phyloP scores from a whole-genome alignment of 768 basidiomycete genomes.

The Chalciporus piperatus region DNA sequence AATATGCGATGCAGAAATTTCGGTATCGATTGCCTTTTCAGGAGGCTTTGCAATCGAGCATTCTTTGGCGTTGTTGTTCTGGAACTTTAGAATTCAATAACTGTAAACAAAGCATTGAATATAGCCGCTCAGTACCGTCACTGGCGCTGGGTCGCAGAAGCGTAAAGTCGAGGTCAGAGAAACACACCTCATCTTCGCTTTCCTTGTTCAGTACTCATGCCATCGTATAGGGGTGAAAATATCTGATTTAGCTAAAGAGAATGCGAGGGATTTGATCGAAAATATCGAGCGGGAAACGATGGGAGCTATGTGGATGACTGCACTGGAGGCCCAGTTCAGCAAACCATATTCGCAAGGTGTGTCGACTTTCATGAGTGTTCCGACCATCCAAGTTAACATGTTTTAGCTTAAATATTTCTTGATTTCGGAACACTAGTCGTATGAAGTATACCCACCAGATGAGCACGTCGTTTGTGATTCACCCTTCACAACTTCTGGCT shows the following conservation, averaged over 20 bases:
- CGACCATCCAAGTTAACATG: not conserved
- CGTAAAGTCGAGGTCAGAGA: conserved; percentile 22
- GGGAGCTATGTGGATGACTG: conserved; percentile 49
- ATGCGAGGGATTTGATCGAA: conserved; percentile 10
- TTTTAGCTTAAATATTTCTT: conserved; percentile 57
- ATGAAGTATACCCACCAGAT: conserved; percentile 49
- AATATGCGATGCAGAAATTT: conserved; percentile 9
- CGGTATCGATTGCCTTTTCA: conserved; percentile 19
- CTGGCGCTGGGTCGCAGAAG: conserved; percentile 9
- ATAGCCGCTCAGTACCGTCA: not conserved
- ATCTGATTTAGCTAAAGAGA: not conserved
- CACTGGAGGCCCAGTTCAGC: conserved; percentile 50
- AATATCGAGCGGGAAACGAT: conserved; percentile 58
- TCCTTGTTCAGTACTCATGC: not conserved
- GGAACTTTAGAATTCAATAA: conserved; percentile 4
- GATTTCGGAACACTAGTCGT: conserved; percentile 43
- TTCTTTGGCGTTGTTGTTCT: conserved; percentile 27
- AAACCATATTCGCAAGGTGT: conserved; percentile 56
- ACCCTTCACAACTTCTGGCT: not conserved
- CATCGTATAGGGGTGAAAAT: conserved; percentile 12
- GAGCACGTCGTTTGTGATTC: not conserved
- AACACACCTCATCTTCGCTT: not conserved
- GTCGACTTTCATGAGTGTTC: not conserved
- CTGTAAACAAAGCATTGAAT: no score
- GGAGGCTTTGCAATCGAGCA: conserved; percentile 5